phyloP scores from a whole-genome alignment of 345 rosid genomes.

The rapeseed (Brassica napus) region Da-Ae NC_063436.1:29342001-29342500 shows the following conservation, averaged over 20 bases:
- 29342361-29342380: conserved; percentile 30
- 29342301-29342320: conserved; percentile 65
- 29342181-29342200: not conserved
- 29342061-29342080: conserved; percentile 87
- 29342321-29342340: conserved; percentile 78
- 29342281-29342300: conserved; percentile 58
- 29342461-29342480: conserved; percentile 92
- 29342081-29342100: conserved; percentile 78
- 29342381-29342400: conserved; percentile 9
- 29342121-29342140: conserved; percentile 90
- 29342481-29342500: conserved; percentile 67
- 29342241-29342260: conserved; percentile 85
- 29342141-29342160: conserved; percentile 94
- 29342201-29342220: conserved; percentile 1
- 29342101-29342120: conserved; percentile 82
- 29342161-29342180: conserved; percentile 1
- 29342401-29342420: conserved; percentile 18
- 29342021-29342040: not conserved
- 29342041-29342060: conserved; percentile 29
- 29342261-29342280: conserved; percentile 75
- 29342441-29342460: conserved; percentile 96
- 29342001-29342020: conserved; percentile 20
- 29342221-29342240: conserved; percentile 26
- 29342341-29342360: conserved; percentile 90
- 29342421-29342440: conserved; percentile 57